These are phyloP conservation scores for Hyaloraphidium curvatum DNA, from an alignment of 192 early-diverging fungal species.

Conservation along the genomic window DNA sequence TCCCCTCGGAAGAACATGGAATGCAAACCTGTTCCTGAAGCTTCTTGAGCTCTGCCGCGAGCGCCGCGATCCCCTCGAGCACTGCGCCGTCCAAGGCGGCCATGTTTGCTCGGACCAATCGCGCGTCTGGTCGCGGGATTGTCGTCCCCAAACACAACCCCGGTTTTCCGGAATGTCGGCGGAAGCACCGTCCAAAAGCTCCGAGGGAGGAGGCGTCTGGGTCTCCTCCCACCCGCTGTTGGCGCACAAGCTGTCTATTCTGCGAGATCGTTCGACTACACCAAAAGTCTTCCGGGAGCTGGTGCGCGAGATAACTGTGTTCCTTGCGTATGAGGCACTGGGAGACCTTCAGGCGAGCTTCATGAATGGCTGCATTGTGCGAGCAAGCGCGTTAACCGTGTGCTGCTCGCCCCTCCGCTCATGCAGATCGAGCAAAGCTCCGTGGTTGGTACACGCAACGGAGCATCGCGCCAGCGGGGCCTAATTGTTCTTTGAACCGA, in stretches of 20 bases:
- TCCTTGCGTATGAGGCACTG: constrained; percentile 46
- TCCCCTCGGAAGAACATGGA: too few relatives aligned
- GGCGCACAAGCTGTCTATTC: constrained; percentile 31
- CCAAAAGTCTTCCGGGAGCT: constrained; percentile 31
- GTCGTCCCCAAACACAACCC: neutral
- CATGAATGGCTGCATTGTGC: constrained; percentile 9
- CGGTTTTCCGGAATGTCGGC: neutral
- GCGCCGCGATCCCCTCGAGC: too few relatives aligned
- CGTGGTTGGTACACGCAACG: neutral
- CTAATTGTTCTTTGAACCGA: neutral
- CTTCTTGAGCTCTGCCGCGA: too few relatives aligned
- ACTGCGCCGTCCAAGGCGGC: too few relatives aligned
- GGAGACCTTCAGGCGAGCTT: constrained; percentile 8
- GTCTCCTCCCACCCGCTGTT: constrained; percentile 35
- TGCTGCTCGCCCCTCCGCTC: constrained; percentile 1
- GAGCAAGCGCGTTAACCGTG: constrained; percentile 7
- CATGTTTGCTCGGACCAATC: too few relatives aligned
- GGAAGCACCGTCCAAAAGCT: neutral
- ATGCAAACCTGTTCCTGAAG: too few relatives aligned
- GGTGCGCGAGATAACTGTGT: constrained; percentile 23
- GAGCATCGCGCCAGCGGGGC: neutral
- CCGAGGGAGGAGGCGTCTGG: constrained; percentile 5
- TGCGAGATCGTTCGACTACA: constrained; percentile 23
- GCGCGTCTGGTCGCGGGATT: neutral
- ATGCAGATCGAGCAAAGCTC: neutral